Percentiles rank a stretch among this genome's conserved stretches.
These are phyloP conservation scores for Melampsora occidentalis DNA, from an alignment of 1,284 basidiomycete genomes.

Conservation along the genomic window DNA sequence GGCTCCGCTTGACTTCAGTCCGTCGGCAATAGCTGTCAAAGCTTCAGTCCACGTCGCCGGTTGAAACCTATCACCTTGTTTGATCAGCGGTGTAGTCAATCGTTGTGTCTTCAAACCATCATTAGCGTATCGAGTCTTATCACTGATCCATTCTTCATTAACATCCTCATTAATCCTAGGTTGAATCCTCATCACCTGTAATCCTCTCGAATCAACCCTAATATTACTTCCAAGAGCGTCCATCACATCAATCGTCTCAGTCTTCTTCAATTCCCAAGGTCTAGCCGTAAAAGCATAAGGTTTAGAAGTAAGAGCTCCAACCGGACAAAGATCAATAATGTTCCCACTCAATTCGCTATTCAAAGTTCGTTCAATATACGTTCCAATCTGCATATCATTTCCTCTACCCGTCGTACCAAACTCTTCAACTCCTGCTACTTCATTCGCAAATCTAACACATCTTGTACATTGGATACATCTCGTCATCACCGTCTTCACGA, in stretches of 20 bases:
- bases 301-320: slow-evolving; percentile 96
- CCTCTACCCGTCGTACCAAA: slow-evolving; percentile 95
- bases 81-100: slow-evolving; percentile 84
- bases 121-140: slow-evolving; percentile 96
- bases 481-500: slow-evolving; percentile 99
- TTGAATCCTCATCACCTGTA: slow-evolving; percentile 95
- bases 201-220: slow-evolving; percentile 89
- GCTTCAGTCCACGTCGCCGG: slow-evolving; percentile 91
- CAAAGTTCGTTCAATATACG: slow-evolving; percentile 96
- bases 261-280: slow-evolving; percentile 98
- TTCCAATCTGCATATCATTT: slow-evolving; percentile 98
- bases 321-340: slow-evolving; percentile 89
- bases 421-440: slow-evolving; percentile 97
- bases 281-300: slow-evolving; percentile 96
- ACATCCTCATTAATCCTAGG: slow-evolving; percentile 95
- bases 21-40: slow-evolving; percentile 72
- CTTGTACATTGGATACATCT: slow-evolving; percentile 99
- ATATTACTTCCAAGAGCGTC: slow-evolving; percentile 99
- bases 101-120: slow-evolving; percentile 96
- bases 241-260: slow-evolving; percentile 94
- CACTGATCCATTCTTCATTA: slow-evolving; percentile 99
- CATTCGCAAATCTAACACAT: slow-evolving; percentile 97
- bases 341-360: slow-evolving; percentile 97
- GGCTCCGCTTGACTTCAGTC: slow-evolving; percentile 75
- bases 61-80: slow-evolving; percentile 88